Percentiles rank a stretch among this genome's conserved stretches.
These are phyloP conservation scores for Diaporthe citri DNA, from an alignment of 2,329 filamentous ascomycete species.

Conservation along the genomic window DNA sequence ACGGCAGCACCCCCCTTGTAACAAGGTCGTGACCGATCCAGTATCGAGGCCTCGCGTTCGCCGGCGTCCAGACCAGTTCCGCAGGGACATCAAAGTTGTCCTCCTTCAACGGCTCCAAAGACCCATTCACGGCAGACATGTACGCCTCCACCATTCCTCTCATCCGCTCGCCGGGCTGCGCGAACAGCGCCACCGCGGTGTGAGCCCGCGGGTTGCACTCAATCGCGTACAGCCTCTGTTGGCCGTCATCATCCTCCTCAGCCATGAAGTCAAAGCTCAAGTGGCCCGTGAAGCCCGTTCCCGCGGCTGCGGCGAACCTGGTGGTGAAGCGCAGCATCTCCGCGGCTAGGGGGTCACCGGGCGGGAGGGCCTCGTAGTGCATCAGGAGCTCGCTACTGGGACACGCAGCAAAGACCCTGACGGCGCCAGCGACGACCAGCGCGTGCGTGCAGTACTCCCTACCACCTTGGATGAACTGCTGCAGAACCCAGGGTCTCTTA, in stretches of 20 bases:
- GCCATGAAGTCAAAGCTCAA: constrained; percentile 80
- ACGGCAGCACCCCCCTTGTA: constrained; percentile 61
- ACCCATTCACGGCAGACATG: constrained; percentile 57
- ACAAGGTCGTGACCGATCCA: constrained; percentile 78
- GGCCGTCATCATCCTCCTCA: constrained; percentile 55
- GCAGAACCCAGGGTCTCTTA: constrained; percentile 72
- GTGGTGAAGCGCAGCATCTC: constrained; percentile 76
- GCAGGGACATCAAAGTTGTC: background rate
- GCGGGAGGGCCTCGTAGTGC: constrained; percentile 73
- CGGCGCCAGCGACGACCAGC: constrained; percentile 72
- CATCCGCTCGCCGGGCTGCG: constrained; percentile 53
- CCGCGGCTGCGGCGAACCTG: constrained; percentile 61
- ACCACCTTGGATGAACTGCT: constrained; percentile 73
- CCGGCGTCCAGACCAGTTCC: constrained; percentile 41
- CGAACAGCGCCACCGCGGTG: constrained; percentile 75
- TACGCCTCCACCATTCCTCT: constrained; percentile 65
- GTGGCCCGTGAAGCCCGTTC: constrained; percentile 72
- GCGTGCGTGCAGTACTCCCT: constrained; percentile 80
- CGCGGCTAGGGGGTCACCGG: constrained; percentile 64
- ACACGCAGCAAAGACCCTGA: constrained; percentile 77
- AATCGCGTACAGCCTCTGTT: constrained; percentile 71
- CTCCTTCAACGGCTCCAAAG: constrained; percentile 37
- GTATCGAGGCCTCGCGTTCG: constrained; percentile 57
- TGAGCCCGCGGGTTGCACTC: constrained; percentile 80
- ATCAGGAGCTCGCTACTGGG: constrained; percentile 72